phyloP scores from a whole-genome alignment of 257 asterid genomes.

The Capsicum rhomboideum region DNA sequence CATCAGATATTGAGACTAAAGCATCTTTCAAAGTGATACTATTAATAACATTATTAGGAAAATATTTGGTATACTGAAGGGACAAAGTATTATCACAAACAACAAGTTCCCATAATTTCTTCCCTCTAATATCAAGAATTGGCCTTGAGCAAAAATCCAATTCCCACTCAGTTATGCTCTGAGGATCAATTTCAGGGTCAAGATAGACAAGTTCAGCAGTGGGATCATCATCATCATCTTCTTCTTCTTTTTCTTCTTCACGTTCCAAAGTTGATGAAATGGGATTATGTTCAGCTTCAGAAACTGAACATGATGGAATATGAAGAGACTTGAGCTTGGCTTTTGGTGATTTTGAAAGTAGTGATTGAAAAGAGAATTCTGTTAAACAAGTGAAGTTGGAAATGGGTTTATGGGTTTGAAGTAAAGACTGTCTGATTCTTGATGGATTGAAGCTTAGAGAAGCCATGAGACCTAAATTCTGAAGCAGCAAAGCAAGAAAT shows the following conservation, averaged over 20 bases:
- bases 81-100: constrained; percentile 82
- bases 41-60: constrained; percentile 85
- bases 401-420: constrained; percentile 25
- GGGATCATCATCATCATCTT: constrained; percentile 51
- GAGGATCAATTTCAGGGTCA: constrained; percentile 76
- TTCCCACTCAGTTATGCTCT: constrained; percentile 81
- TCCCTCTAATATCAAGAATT: constrained; percentile 90
- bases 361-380: constrained; percentile 20
- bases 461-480: constrained; percentile 40
- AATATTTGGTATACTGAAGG: constrained; percentile 87
- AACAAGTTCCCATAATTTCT: constrained; percentile 92
- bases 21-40: constrained; percentile 91
- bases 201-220: constrained; percentile 70
- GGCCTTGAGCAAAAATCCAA: constrained; percentile 97
- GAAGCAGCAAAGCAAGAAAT: background rate
- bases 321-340: constrained; percentile 17
- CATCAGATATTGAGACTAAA: constrained; percentile 58
- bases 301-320: constrained; percentile 36
- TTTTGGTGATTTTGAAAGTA: constrained; percentile 10
- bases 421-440: constrained; percentile 6
- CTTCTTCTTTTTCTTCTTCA: constrained; percentile 17
- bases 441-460: constrained; percentile 46
- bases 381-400: constrained; percentile 23
- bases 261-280: constrained; percentile 49
- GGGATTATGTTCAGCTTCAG: constrained; percentile 70